Evolutionary conservation across 31 red algal genomes (phyloP), one percentile per base, ranked within the genome.

Genomic region (Odonthalia washingtoniensis): DNA sequence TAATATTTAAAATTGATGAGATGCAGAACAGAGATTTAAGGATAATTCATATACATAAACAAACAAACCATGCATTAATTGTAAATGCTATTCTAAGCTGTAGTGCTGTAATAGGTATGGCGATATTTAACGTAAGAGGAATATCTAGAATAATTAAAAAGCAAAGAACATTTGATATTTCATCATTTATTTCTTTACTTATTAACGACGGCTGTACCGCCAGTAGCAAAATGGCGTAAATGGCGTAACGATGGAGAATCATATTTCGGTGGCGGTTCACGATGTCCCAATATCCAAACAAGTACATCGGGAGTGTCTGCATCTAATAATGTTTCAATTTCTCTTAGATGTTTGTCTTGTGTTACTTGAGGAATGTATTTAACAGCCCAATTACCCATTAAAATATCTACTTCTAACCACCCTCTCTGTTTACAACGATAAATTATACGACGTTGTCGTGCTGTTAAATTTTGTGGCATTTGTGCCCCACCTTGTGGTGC

Each of bases 341-440:
- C 66, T 32, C 36, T 37, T 30, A 84, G 21, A 21, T 84, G 57
- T 43, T n/a, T 30, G 16, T 84, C 65, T 16, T 70, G 41, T 36
- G 2, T 52, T 27, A 84, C 40, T 9, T 21, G 2, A 33, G 81
- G 86, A 24, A 99, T 80, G 26, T 95, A 40, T 49, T 90, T 66
- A 18, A 69, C 83, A 9, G 97, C 92, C 94, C 94, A 99, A 37
- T 70, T 82, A 41, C 97, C 94, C 16, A 99, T 86, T 28, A 99
- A 65, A 40, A 99, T 68, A 80, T 99, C 97, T 17, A 99, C 77
- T 79, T 99, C 97, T 34, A 96, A 79, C 88, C 92, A 96, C 4
- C 97, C 97, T 64, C 94, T 78, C 79, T 96, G 92, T 40, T 73
- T 80, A 43, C 86, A 68, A 40, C 97, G 92, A 85, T 95, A 99